Evolutionary conservation across 192 early-diverging fungal genomes (phyloP), one percentile per base, ranked within the genome.

Genomic region (Coemansia sp.): DNA sequence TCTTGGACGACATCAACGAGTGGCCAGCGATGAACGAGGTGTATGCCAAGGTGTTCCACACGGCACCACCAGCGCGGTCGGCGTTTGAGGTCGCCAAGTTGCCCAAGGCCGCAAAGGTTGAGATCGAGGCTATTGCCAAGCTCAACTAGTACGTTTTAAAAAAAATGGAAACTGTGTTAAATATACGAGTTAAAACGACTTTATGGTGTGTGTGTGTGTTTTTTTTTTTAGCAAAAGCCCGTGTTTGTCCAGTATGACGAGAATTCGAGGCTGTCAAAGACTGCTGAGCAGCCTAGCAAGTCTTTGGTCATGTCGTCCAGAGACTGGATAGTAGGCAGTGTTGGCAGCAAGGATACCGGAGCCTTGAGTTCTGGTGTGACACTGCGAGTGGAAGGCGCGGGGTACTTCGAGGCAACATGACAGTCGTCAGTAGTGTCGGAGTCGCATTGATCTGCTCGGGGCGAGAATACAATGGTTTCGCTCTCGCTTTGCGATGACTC

Each of bases 81-180:
- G 85, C 87, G 60, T 92, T 99, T 50, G 89, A 99, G 75, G 97
- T 96, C 34, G 94, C 93, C 60, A 88, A 93, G 68, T 88, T 98
- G 44, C 96, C 96, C 27, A 87, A 92, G 74, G 91, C 93, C 80
- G 94, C 94, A 44, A 75, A 90, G 71, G 94, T 98, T 32, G 96
- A 98, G 85, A 94, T 98, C 68, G 96, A 98, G 77, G 91, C 89
- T 45, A 89, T 98, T 70, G 95, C 94, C 66, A 85, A 89, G 70
- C 84, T 85, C 63, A 82, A 89, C 65, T 62, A 57, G 15, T 9
- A 41, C 41, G 32, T 21, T 41, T 32, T 38, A 61, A 32, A 4
- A 53, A 62, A 29, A n/a, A 27, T 29, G 38, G 14, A 25, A 46
- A 62, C 62, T 58, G 4, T n/a, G 23, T 44, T 31, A 44, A 29